phyloP scores from a whole-genome alignment of 2,329 filamentous ascomycete genomes.

The Dactylonectria macrodidyma region DNA sequence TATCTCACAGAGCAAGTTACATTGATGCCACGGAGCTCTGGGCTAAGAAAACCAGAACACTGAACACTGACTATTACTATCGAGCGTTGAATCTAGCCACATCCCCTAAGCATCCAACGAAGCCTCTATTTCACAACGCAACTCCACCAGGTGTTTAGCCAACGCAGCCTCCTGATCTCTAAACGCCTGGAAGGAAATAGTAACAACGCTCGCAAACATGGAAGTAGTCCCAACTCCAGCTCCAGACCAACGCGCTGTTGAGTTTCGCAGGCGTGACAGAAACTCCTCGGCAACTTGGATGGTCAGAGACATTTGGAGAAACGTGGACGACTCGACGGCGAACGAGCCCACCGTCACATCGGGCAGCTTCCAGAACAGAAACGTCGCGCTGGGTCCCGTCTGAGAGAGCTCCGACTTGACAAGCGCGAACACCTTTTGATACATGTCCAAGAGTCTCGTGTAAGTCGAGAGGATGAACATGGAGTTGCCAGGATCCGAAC shows the following conservation, averaged over 20 bases:
- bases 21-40: no score
- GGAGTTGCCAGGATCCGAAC: constrained; percentile 54
- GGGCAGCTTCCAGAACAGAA: constrained; percentile 58
- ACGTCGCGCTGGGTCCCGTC: constrained; percentile 46
- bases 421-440: constrained; percentile 56
- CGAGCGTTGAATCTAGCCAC: not conserved
- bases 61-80: not conserved
- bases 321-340: constrained; percentile 56
- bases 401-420: constrained; percentile 53
- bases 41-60: no score
- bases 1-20: not conserved
- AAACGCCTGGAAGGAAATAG: constrained; percentile 50
- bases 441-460: constrained; percentile 57
- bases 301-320: constrained; percentile 60
- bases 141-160: constrained; percentile 50
- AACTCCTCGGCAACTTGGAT: constrained; percentile 61
- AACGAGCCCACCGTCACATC: constrained; percentile 59
- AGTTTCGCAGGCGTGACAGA: constrained; percentile 52
- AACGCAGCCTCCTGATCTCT: constrained; percentile 54
- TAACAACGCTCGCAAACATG: constrained; percentile 53
- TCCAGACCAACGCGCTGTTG: constrained; percentile 50
- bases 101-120: constrained; percentile 46
- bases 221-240: constrained; percentile 41
- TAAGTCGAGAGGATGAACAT: constrained; percentile 59
- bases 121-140: constrained; percentile 53